Evolutionary conservation across 768 basidiomycete genomes (phyloP), one percentile per base, ranked within the genome.

Genomic region (Leucogyrophana mollusca): DNA sequence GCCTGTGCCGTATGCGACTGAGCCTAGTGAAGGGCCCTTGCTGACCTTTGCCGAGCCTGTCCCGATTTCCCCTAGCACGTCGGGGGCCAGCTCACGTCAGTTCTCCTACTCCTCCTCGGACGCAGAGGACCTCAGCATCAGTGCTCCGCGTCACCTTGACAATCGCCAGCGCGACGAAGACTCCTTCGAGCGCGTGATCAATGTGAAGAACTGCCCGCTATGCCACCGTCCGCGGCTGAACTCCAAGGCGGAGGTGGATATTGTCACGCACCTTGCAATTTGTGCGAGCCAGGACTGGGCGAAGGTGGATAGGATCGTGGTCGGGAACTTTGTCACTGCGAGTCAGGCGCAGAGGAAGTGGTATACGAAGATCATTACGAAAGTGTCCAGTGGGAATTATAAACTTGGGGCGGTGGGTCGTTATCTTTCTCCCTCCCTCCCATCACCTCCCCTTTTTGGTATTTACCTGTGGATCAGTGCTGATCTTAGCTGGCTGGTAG

Each of bases 341-440:
- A 84, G 79, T 53, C 93, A 96, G 71, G 95, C 95, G 51, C 94
- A 98, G 73, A 74, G 95, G 59, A 99, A 99, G 70, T 97, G 92
- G 87, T 89, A 94, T 60, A 93, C 92, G 51, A 91, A 87, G 72
- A 78, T 97, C 32, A 77, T 97, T 43, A 76, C 80, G 18, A 94
- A 93, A 68, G 82, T 96, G 4, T 86, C 88, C 0, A 81, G 80
- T 52, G 95, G 94, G 9, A 79, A 87, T 46, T 98, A 98, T 69
- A 79, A 78, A 55, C 77, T 98, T 21, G 95, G 95, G 0, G 95
- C 95, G 55, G 90, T 88, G 53, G 43, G 84, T 81, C n/a, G n/a
- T n/a, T n/a, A 13, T 21, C 52, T 58, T 20, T 20, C 46, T 42
- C 30, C 2, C 24, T 45, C 10, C 7, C 23, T 21, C 9, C 17